A percentile compares a stretch with the other conserved stretches of the same genome.
Evolutionary conservation across 176 grass and related monocot genomes (phyloP).

Genomic region (Carex parvula): DNA sequence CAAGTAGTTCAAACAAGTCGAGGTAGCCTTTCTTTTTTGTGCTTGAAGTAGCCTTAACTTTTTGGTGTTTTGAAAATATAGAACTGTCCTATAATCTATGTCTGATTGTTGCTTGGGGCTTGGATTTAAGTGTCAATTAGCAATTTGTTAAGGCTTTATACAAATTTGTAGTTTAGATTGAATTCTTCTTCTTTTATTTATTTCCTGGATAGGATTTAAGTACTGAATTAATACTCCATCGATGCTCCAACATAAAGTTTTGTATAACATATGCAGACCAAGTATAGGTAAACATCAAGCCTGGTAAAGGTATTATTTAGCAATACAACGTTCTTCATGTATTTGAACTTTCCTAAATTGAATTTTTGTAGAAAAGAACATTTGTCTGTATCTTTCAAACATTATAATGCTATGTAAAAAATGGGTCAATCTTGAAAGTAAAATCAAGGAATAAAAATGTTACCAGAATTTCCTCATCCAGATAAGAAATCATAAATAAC

Average conservation of each 20-base stretch:
- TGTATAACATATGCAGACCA: background rate
- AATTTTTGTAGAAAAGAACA: background rate
- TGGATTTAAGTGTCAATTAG: background rate
- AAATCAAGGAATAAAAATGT: conserved; percentile 8
- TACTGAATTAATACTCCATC: background rate
- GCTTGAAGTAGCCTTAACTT: too few species aligned
- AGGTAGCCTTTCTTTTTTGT: background rate
- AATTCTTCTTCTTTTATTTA: background rate
- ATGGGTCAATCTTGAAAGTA: background rate
- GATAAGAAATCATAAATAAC: conserved; percentile 96
- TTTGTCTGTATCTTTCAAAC: background rate
- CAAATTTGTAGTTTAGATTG: background rate
- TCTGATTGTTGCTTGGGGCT: background rate
- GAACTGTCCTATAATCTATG: too few species aligned
- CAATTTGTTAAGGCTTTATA: background rate
- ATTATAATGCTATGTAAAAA: background rate
- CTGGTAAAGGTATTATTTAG: background rate
- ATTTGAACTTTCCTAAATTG: background rate
- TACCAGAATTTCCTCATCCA: conserved; percentile 99
- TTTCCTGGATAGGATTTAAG: background rate
- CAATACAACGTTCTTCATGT: background rate
- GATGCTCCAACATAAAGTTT: background rate
- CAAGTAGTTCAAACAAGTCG: background rate
- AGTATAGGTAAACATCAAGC: background rate
- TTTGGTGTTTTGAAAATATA: too few species aligned